phyloP scores from a whole-genome alignment of 2,329 filamentous ascomycete genomes.

The Fusarium guadeloupense region DNA sequence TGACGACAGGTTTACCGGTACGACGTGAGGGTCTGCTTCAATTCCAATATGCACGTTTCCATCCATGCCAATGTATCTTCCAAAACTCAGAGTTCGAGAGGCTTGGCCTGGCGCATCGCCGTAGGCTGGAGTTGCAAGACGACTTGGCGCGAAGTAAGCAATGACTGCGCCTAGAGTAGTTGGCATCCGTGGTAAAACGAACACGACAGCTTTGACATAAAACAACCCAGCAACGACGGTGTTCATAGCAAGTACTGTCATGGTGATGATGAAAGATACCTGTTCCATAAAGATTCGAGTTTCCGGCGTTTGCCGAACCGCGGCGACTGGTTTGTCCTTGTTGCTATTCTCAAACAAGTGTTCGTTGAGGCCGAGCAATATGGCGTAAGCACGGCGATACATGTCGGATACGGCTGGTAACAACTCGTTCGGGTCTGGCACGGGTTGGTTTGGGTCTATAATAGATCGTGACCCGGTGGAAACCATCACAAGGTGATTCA shows the following conservation, averaged over 20 bases:
- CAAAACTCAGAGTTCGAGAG: constrained; percentile 55
- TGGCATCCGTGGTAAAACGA: constrained; percentile 61
- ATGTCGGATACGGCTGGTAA: constrained; percentile 29
- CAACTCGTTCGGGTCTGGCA: constrained; percentile 35
- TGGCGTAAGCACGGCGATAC: constrained; percentile 40
- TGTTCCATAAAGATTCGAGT: constrained; percentile 59
- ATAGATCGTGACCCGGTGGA: constrained; percentile 42
- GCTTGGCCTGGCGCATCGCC: neutral
- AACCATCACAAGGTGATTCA: constrained; percentile 57
- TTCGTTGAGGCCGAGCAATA: constrained; percentile 53
- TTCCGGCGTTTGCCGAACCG: constrained; percentile 38
- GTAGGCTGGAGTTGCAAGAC: constrained; percentile 28
- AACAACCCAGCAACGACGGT: constrained; percentile 53
- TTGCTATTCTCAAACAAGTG: constrained; percentile 48
- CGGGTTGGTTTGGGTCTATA: constrained; percentile 43
- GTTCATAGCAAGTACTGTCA: constrained; percentile 56
- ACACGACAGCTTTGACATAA: constrained; percentile 53
- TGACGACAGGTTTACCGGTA: constrained; percentile 27
- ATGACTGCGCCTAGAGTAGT: constrained; percentile 59
- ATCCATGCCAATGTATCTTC: constrained; percentile 59
- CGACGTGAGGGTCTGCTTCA: constrained; percentile 58
- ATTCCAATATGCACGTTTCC: constrained; percentile 60
- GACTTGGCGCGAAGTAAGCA: constrained; percentile 58
- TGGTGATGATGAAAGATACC: constrained; percentile 56
- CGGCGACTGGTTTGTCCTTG: neutral